Base-by-base conservation (phyloP, 192 early-diverging fungal species). In the Dissophora globulifera region DNA sequence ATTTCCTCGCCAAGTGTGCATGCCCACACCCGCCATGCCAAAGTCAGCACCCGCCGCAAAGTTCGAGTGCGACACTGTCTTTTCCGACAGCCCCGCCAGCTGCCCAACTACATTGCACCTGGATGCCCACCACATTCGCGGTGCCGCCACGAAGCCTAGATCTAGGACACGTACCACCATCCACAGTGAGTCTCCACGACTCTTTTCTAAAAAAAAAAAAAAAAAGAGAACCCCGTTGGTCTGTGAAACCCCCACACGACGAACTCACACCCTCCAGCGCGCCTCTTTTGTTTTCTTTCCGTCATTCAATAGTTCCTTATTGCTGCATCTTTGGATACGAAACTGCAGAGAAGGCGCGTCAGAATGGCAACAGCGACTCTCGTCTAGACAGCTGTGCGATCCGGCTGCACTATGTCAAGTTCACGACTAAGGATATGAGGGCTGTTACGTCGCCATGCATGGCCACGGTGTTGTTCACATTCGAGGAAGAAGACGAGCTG, bases 321-420 rank as follows among this genome's bases (percentile, higher is more conserved):
- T 61, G 63, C 19, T 76, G 63, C 45, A 60, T 76, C 19, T 76
- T 55, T 35, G 72, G 63, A 56, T 67, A 76, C 19, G 38, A 66
- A 26, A 48, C 62, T 12, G 40, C 62, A n/a, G 42, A 16, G 9
- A 29, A 16, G 6, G 19, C 35, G 16, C n/a, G n/a, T n/a, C n/a
- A n/a, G n/a, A n/a, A n/a, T n/a, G n/a, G n/a, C n/a, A n/a, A n/a
- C n/a, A n/a, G n/a, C 30, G 43, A 3, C 56, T 33, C 25, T 32
- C 67, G 20, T 15, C 19, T n/a, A 23, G 31, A 15, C 50, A 47
- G 23, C 57, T 8, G 9, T n/a, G 20, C 42, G 4, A 31, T 75
- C 33, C 13, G 17, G 7, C 10, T 76, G 0, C 58, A 67, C 32
- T 67, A 49, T 47, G 50, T 76, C 1, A 38, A 59, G 33, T 76